Percentiles rank a stretch among this genome's conserved stretches.
These are phyloP conservation scores for Yarrowia sp. DNA, from an alignment of 805 yeast species.

Conservation along the genomic window DNA sequence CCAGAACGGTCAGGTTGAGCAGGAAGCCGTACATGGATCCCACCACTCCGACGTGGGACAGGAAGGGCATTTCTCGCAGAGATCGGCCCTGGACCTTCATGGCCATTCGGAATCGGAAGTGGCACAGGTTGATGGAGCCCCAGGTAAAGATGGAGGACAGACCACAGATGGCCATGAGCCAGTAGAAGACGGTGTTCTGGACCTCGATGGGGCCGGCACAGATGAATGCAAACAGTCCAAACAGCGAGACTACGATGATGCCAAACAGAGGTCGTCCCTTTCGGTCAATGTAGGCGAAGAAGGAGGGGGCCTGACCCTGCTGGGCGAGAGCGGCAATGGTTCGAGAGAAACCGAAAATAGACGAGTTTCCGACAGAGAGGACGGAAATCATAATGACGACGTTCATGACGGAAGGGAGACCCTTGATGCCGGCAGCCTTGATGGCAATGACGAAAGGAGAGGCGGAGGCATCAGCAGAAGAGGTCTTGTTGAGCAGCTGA, in stretches of 20 bases:
- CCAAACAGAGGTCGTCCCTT: conserved; percentile 77
- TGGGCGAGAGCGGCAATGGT: conserved; percentile 71
- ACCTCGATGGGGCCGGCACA: conserved; percentile 64
- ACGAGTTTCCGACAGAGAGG: conserved; percentile 72
- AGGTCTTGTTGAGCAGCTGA: conserved; percentile 55
- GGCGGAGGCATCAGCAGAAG: conserved; percentile 59
- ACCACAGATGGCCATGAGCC: conserved; percentile 70
- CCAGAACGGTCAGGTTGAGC: conserved; percentile 63
- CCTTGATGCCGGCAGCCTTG: conserved; percentile 65
- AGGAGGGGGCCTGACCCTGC: conserved; percentile 63
- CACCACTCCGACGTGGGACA: conserved; percentile 64
- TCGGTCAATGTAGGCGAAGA: conserved; percentile 70
- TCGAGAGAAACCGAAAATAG: conserved; percentile 70
- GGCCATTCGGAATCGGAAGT: conserved; percentile 69
- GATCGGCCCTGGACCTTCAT: conserved; percentile 65
- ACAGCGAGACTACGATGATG: conserved; percentile 53
- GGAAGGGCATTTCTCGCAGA: conserved; percentile 66
- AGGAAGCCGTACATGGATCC: conserved; percentile 68
- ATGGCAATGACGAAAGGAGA: conserved; percentile 78
- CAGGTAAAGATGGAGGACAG: conserved; percentile 68
- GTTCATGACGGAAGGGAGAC: conserved; percentile 70
- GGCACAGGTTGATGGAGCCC: conserved; percentile 66
- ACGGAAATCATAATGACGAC: conserved; percentile 70
- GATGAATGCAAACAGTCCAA: conserved; percentile 64
- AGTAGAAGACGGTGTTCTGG: conserved; percentile 62